Evolutionary conservation across 179 eudicot species (phyloP), one percentile per base, ranked within the genome.

Genomic region (Spinacia oleracea): DNA sequence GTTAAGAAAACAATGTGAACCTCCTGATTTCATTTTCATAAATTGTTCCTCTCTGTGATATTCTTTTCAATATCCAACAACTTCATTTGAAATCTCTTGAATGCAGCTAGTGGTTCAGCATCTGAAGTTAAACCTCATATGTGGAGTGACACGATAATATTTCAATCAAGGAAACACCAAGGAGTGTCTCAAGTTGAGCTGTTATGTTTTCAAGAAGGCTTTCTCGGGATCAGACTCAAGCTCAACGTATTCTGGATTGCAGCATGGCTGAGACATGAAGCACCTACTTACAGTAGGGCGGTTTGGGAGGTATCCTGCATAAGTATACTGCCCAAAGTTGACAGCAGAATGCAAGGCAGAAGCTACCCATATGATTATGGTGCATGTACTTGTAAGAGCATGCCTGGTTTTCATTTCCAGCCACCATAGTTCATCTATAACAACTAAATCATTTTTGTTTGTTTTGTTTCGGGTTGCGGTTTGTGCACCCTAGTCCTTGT

Each of bases 281-380:
- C n/a, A n/a, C n/a, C n/a, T n/a, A n/a, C n/a, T n/a, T n/a, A n/a
- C 46, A 58, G 90, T 89, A 3, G 96, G 97, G 4, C 96, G 87
- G 81, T 89, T 88, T 4, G 92, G 97, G 64, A 87, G 81, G 81
- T 81, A 92, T 10, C 97, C 97, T 21, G 89, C 96, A 69, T 91
- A 92, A 72, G 96, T 88, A 81, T 92, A 94, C 53, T 91, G 95
- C 50, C 97, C 97, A 14, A 89, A 92, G 76, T 92, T n/a, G n/a
- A n/a, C n/a, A n/a, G n/a, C n/a, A n/a, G n/a, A n/a, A n/a, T n/a
- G n/a, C n/a, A n/a, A n/a, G n/a, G n/a, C n/a, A n/a, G n/a, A n/a
- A n/a, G n/a, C n/a, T n/a, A n/a, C n/a, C n/a, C n/a, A n/a, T n/a
- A n/a, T n/a, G n/a, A n/a, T n/a, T n/a, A n/a, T n/a, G n/a, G n/a